Base-by-base conservation (phyloP, 305 asterid genomes). In the Fraxinus floribunda region DNA sequence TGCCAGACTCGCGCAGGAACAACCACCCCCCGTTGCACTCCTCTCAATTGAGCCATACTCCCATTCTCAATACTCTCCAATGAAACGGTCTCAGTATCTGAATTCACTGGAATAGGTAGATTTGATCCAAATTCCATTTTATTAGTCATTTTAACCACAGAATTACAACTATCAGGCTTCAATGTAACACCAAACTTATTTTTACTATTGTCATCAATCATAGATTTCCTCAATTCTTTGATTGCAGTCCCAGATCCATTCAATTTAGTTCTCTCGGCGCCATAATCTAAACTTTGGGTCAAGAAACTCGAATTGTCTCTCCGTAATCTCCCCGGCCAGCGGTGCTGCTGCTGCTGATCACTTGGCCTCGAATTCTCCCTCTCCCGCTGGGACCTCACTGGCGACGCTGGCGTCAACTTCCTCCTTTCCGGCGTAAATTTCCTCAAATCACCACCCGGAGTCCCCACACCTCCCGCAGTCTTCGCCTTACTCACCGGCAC, bases 241-340 rank as follows among this genome's bases (percentile, higher is more conserved):
- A 75, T 66, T 29, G 55, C 83, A 76, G 87, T 79, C 39, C 80
- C 83, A 62, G 98, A 93, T 91, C 93, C 91, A 85, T 77, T 77
- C 77, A 87, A 82, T 78, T 87, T 89, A 30, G 75, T 78, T 80
- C 88, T 89, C 35, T 82, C 93, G 2, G 85, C 84, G 41, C 92
- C 92, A 82, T 81, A 91, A 90, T 95, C 99, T 86, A 95, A 84
- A 82, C 97, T 95, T 77, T 91, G 89, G 52, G 90, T 88, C 76
- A 91, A 18, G 7, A 88, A 70, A 85, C 89, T 90, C 52, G 94
- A 86, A 89, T 88, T 89, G 81, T 85, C 88, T 72, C 86, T 83
- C 68, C 95, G 93, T 77, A 88, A 89, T 89, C 97, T 90, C 70
- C 90, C 97, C 26, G 98, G 97, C 98, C 98, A 95, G 29, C 91